Evolutionary conservation across 2,329 filamentous ascomycete genomes (phyloP).

Genomic region (Ophidiomyces ophidiicola): DNA sequence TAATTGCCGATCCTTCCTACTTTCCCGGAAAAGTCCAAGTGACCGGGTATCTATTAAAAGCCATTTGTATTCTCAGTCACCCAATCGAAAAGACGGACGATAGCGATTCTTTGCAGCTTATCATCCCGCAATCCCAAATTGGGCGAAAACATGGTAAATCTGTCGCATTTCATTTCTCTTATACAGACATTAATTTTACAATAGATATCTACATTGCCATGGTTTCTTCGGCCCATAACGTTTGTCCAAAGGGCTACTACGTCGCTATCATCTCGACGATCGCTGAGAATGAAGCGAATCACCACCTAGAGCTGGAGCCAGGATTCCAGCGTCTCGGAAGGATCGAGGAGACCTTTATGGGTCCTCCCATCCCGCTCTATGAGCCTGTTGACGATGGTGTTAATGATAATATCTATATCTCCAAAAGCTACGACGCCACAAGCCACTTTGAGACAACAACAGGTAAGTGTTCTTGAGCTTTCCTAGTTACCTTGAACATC

Average conservation of each 20-base stretch:
- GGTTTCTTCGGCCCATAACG: slow-evolving; percentile 90
- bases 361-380: slow-evolving; percentile 82
- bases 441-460: slow-evolving; percentile 93
- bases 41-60: slow-evolving; percentile 80
- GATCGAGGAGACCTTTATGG: slow-evolving; percentile 97
- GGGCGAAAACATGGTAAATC: slow-evolving; percentile 82
- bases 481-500: slow-evolving; percentile 6
- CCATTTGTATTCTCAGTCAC: slow-evolving; percentile 95
- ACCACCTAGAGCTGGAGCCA: slow-evolving; percentile 86
- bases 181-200: background rate
- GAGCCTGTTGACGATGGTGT: slow-evolving; percentile 72
- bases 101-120: slow-evolving; percentile 81
- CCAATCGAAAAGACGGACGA: slow-evolving; percentile 82
- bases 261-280: slow-evolving; percentile 98
- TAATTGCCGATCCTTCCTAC: slow-evolving; percentile 92
- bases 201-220: slow-evolving; percentile 92
- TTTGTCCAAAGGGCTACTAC: slow-evolving; percentile 98
- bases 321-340: slow-evolving; percentile 83
- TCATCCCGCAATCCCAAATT: slow-evolving; percentile 95
- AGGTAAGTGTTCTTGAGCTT: slow-evolving; percentile 31
- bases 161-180: background rate
- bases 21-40: slow-evolving; percentile 83
- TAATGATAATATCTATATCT: slow-evolving; percentile 90
- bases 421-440: slow-evolving; percentile 95
- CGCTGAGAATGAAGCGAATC: slow-evolving; percentile 80